A percentile compares a stretch with the other conserved stretches of the same genome.
Evolutionary conservation across 495 filamentous ascomycete genomes (phyloP).

Genomic region (Penicillium herquei): DNA sequence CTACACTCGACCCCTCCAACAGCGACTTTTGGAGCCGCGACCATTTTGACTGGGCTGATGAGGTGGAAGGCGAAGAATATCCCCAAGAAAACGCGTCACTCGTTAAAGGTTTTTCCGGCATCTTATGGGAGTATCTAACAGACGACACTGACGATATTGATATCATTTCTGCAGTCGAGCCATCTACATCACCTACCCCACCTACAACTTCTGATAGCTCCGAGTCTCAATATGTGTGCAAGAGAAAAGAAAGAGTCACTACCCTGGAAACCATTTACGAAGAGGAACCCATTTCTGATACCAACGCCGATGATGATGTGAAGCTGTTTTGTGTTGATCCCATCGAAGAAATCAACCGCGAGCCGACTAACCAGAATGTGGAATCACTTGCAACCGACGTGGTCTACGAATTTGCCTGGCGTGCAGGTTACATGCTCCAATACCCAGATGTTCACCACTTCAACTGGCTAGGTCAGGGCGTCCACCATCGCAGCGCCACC

Average conservation of each 20-base stretch:
- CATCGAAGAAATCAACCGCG: not conserved
- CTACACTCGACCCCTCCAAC: too few species aligned
- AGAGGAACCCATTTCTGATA: too few species aligned
- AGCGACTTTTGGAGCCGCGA: not conserved
- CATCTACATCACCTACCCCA: too few species aligned
- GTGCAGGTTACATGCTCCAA: not conserved
- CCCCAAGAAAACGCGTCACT: not conserved
- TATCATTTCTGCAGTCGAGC: too few species aligned
- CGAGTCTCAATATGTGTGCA: too few species aligned
- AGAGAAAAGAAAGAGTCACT: too few species aligned
- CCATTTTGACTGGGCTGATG: not conserved
- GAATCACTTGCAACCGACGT: too few species aligned
- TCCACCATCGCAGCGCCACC: constrained; percentile 23
- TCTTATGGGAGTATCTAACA: not conserved
- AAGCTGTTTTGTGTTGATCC: not conserved
- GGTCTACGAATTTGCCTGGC: not conserved
- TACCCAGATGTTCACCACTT: constrained; percentile 30
- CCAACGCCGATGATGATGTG: too few species aligned
- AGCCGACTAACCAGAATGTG: not conserved
- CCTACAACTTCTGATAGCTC: too few species aligned
- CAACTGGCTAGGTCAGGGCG: constrained; percentile 27
- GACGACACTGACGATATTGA: not conserved
- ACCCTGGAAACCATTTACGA: too few species aligned
- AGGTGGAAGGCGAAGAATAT: not conserved
- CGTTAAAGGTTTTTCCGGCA: too few species aligned